These are phyloP conservation scores for Quercus mongolica DNA, from an alignment of 306 rosid genomes.

Conservation along the genomic window DNA sequence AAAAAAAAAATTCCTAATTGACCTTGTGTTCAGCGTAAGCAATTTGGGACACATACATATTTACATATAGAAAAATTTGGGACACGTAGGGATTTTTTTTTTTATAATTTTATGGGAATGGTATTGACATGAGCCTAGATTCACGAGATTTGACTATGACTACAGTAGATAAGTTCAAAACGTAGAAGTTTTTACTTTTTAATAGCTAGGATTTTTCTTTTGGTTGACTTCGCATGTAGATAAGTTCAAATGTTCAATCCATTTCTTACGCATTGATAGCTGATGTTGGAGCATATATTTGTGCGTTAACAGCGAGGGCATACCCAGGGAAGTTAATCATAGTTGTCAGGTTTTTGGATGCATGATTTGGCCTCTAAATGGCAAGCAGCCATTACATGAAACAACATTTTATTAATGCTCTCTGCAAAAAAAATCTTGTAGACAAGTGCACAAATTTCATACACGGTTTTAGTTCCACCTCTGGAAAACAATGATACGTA, in stretches of 20 bases:
- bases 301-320: too few relatives aligned
- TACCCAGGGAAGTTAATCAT: background rate
- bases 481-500: too few relatives aligned
- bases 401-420: too few relatives aligned
- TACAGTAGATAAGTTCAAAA: background rate
- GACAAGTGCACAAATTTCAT: too few relatives aligned
- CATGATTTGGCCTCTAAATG: too few relatives aligned
- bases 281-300: background rate
- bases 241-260: background rate
- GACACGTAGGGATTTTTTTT: background rate
- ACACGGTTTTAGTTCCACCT: too few relatives aligned
- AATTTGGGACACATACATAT: background rate
- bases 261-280: background rate
- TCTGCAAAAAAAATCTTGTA: too few relatives aligned
- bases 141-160: slow-evolving; percentile 34
- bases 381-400: too few relatives aligned
- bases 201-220: background rate
- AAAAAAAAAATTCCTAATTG: background rate
- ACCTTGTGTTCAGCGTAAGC: slow-evolving; percentile 7
- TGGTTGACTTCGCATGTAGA: background rate
- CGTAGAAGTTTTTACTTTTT: background rate
- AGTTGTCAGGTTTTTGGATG: background rate
- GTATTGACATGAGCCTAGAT: slow-evolving; percentile 1
- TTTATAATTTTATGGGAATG: background rate
- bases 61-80: background rate